Evolutionary conservation across 2,329 filamentous ascomycete genomes (phyloP), one percentile per base, ranked within the genome.

Genomic region (Hymenoscyphus fraxineus): DNA sequence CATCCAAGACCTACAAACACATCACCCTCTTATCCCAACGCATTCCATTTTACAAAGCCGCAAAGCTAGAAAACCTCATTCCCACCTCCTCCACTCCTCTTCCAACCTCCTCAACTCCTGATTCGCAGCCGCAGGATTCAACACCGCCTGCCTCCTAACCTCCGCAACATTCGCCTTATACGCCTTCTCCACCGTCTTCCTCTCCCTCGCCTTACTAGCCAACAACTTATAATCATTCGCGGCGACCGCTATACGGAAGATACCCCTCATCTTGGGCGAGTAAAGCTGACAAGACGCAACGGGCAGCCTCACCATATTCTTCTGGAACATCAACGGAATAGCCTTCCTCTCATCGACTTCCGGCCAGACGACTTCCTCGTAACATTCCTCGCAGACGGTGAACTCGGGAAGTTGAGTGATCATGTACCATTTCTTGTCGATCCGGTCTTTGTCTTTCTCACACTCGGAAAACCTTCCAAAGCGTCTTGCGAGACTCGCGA

Each of bases 311-410:
- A 82, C 80, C 67, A 86, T 83, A 31, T 86, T 81, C 15, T 84
- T 81, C 67, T 85, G 86, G 70, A 95, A 90, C 68, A 88, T 85
- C 19, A 83, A 78, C 10, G 89, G 87, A 31, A 93, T 80, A 0
- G 83, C 78, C 51, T 77, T 78, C 47, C 82, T 77, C 3, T 82
- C 79, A 38, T 82, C 79, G 1, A 88, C 77, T 60, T 86, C 80
- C 0, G 93, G 92, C 76, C 84, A 86, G n/a, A 97, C 85, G 0
- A 92, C 84, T 27, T 92, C 87, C 16, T 91, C 85, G 74, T 90
- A 97, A 76, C 93, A 98, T 76, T 94, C 91, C 68, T 90, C 87
- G 76, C 93, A 98, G 3, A 96, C 88, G 0, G 90, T 92, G 71
- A 97, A 86, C 58, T 93, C 85, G 0, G 90, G 91, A 0, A 96